Conservation (phyloP, 148 eudicot species). For the Cornus florida region DNA sequence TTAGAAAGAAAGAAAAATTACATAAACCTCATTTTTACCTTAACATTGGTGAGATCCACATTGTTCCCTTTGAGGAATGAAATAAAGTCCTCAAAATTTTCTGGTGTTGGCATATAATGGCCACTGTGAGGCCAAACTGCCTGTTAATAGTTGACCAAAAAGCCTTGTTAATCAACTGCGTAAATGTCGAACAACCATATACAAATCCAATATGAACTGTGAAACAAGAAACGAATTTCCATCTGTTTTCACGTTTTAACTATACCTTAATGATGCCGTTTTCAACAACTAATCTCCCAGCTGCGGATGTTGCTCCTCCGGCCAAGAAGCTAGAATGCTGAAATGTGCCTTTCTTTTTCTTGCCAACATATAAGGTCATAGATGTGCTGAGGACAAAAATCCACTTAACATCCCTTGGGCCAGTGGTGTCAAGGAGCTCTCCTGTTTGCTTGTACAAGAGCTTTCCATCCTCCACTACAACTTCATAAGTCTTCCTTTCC, state of each 20-base stretch:
- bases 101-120: slow-evolving; percentile 86
- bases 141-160: slow-evolving; percentile 30
- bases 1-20: not conserved
- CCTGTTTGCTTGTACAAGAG: slow-evolving; percentile 59
- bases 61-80: slow-evolving; percentile 67
- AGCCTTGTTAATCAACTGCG: not conserved
- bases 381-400: slow-evolving; percentile 95
- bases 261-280: slow-evolving; percentile 79
- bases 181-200: not conserved
- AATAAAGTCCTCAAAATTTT: slow-evolving; percentile 83
- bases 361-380: slow-evolving; percentile 73
- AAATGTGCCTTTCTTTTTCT: slow-evolving; percentile 87
- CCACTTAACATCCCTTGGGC: slow-evolving; percentile 73
- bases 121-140: slow-evolving; percentile 99
- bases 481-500: slow-evolving; percentile 88
- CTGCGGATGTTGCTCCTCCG: slow-evolving; percentile 97
- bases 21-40: slow-evolving; percentile 44
- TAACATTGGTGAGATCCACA: slow-evolving; percentile 78
- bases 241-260: not conserved
- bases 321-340: slow-evolving; percentile 99
- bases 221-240: not conserved
- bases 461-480: slow-evolving; percentile 63
- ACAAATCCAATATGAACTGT: not conserved
- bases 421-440: slow-evolving; percentile 62
- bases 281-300: slow-evolving; percentile 84